Percentiles rank a stretch among this genome's conserved stretches.
Evolutionary conservation across 257 asterid genomes (phyloP).

Genomic region (Solanum appendiculatum): DNA sequence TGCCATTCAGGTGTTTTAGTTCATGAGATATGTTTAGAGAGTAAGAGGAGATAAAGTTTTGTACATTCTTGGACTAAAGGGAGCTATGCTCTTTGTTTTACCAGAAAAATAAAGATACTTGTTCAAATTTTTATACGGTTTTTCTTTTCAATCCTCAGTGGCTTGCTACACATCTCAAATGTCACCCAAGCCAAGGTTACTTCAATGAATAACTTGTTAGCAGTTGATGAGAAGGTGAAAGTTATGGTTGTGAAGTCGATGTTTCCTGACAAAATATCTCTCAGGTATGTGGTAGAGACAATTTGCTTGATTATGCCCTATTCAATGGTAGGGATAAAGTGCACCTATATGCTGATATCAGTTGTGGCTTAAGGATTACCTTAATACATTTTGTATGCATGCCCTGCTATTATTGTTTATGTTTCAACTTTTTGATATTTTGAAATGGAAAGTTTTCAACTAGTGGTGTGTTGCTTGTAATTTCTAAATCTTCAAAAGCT

Average conservation of each 20-base stretch:
- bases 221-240: constrained; percentile 72
- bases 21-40: background rate
- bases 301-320: background rate
- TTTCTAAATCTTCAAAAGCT: background rate
- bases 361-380: background rate
- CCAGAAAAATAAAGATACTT: background rate
- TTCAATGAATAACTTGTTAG: constrained; percentile 57
- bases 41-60: background rate
- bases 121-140: background rate
- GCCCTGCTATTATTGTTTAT: background rate
- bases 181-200: constrained; percentile 39
- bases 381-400: background rate
- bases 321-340: background rate
- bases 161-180: constrained; percentile 83
- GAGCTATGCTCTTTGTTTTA: background rate
- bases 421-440: background rate
- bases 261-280: constrained; percentile 74
- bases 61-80: background rate
- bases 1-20: background rate
- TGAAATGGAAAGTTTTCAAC: background rate
- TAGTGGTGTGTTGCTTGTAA: background rate
- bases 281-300: constrained; percentile 44
- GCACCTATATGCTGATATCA: background rate
- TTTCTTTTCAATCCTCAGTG: constrained; percentile 37
- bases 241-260: constrained; percentile 68